Conservation (phyloP, 2,329 filamentous ascomycete genomes). For the Aspergillus sp. region DNA sequence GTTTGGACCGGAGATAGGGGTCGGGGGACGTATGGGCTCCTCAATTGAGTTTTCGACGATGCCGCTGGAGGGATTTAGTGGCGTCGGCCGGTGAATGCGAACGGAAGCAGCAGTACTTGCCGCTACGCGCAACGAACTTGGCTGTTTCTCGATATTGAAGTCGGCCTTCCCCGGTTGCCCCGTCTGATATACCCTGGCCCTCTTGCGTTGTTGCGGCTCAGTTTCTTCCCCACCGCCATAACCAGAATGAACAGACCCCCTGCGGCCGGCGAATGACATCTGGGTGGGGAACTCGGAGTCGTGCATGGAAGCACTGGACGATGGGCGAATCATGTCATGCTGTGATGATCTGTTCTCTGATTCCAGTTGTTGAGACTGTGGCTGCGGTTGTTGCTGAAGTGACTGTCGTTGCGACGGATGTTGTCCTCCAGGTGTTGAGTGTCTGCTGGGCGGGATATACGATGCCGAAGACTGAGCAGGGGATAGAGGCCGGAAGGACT, state of each 20-base stretch:
- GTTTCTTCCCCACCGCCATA: conserved; percentile 69
- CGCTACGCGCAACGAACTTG: conserved; percentile 78
- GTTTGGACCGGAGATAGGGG: conserved; percentile 33
- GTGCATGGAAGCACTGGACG: conserved; percentile 53
- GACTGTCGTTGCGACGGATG: conserved; percentile 9
- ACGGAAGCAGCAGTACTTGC: conserved; percentile 86
- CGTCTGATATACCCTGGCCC: conserved; percentile 68
- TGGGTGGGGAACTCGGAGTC: conserved; percentile 25
- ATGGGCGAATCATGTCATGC: conserved; percentile 50
- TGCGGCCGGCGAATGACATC: conserved; percentile 19
- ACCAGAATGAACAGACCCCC: conserved; percentile 44
- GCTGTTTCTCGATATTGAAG: conserved; percentile 61
- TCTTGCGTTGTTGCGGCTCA: conserved; percentile 62
- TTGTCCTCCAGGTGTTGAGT: conserved; percentile 30
- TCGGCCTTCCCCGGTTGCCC: conserved; percentile 63
- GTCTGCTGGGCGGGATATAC: conserved; percentile 25
- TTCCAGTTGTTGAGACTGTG: conserved; percentile 13
- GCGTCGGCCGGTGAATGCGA: conserved; percentile 70
- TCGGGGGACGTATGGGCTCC: conserved; percentile 42
- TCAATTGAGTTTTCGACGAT: conserved; percentile 29
- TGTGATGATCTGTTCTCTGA: conserved; percentile 26
- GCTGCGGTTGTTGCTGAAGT: conserved; percentile 21
- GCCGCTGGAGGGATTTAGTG: conserved; percentile 33
- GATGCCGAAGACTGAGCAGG: conserved; percentile 27
- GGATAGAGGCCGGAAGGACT: conserved; percentile 30